phyloP scores from a whole-genome alignment of 139 green algal species.

The Volvox africanus region DNA sequence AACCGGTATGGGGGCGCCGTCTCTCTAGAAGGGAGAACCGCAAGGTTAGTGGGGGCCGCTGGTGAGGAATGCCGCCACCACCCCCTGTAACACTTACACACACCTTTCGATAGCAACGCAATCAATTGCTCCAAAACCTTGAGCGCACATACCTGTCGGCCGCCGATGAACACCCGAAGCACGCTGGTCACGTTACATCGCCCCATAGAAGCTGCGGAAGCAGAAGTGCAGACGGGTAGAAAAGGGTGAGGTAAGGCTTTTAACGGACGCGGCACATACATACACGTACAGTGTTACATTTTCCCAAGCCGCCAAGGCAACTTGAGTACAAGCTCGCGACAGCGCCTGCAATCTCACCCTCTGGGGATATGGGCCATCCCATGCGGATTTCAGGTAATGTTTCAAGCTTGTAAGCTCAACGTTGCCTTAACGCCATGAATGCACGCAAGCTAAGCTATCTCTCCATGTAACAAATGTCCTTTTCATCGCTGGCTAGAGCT shows the following conservation, averaged over 20 bases:
- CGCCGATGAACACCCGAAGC: not conserved
- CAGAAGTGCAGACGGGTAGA: not conserved
- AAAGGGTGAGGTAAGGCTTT: not conserved
- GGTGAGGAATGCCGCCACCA: not conserved
- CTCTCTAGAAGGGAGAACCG: not conserved
- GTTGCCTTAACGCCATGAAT: too few relatives aligned
- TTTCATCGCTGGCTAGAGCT: not conserved
- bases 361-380: too few relatives aligned
- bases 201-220: not conserved
- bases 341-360: too few relatives aligned
- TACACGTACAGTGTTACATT: not conserved
- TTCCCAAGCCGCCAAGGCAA: not conserved
- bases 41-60: not conserved
- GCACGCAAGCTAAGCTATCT: too few relatives aligned
- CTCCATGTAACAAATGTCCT: not conserved
- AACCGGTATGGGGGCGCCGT: not conserved
- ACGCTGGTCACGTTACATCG: not conserved
- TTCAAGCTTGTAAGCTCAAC: too few relatives aligned
- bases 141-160: too few relatives aligned
- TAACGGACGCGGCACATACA: not conserved
- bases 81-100: not conserved
- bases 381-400: too few relatives aligned
- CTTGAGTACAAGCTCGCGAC: not conserved
- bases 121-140: not conserved
- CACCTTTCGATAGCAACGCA: not conserved